phyloP scores from a whole-genome alignment of 2,329 filamentous ascomycete genomes.

The Fusarium gaditjirri region DNA sequence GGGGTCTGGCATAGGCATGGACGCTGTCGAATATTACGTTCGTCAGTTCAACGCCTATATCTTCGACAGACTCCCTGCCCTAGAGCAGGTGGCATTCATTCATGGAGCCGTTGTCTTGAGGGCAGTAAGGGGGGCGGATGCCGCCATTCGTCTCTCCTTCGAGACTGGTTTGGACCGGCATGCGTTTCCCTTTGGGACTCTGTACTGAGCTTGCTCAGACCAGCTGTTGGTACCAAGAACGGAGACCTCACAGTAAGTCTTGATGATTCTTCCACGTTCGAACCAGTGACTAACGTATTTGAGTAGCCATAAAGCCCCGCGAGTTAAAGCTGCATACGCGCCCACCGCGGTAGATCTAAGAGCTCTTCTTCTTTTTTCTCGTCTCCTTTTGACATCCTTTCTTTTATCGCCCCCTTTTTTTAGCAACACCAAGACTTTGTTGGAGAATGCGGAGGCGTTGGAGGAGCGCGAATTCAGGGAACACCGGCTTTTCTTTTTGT shows the following conservation, averaged over 20 bases:
- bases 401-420: background rate
- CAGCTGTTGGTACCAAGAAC: background rate
- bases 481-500: background rate
- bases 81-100: background rate
- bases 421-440: background rate
- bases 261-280: background rate
- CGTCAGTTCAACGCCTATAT: background rate
- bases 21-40: background rate
- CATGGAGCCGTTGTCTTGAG: background rate
- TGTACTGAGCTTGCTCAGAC: background rate
- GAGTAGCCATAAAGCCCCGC: no score
- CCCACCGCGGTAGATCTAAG: background rate
- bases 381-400: background rate
- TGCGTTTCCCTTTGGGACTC: background rate
- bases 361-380: no score
- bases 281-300: background rate
- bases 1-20: background rate
- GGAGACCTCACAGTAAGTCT: background rate
- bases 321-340: no score
- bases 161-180: background rate
- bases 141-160: background rate
- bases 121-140: background rate
- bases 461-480: background rate
- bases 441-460: background rate
- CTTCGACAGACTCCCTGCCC: background rate